These are phyloP conservation scores for Agrocybe pediades DNA, from an alignment of 768 basidiomycete species.

Conservation along the genomic window DNA sequence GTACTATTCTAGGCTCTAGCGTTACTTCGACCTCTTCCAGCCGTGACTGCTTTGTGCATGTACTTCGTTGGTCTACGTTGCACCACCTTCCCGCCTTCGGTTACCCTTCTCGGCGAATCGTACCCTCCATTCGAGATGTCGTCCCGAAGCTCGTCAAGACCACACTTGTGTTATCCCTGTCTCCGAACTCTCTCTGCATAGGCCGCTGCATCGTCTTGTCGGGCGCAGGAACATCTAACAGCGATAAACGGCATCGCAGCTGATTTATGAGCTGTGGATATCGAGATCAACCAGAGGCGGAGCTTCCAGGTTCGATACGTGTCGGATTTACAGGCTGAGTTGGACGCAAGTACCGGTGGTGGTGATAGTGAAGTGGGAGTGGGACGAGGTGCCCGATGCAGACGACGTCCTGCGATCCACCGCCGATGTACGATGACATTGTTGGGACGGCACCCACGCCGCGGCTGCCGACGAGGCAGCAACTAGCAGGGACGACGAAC, in stretches of 20 bases:
- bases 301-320: slow-evolving; percentile 84
- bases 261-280: slow-evolving; percentile 81
- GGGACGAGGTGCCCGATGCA: slow-evolving; percentile 30
- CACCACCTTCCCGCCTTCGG: too few relatives aligned
- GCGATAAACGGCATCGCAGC: slow-evolving; percentile 66
- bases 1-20: too few relatives aligned
- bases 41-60: slow-evolving; percentile 83
- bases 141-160: slow-evolving; percentile 70
- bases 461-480: too few relatives aligned
- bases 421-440: slow-evolving; percentile 17
- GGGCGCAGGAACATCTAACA: slow-evolving; percentile 35
- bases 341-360: too few relatives aligned
- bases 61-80: too few relatives aligned
- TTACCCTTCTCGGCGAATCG: slow-evolving; percentile 63
- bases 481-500: too few relatives aligned
- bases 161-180: slow-evolving; percentile 76
- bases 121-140: slow-evolving; percentile 65
- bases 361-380: slow-evolving; percentile 33
- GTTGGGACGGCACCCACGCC: slow-evolving; percentile 8
- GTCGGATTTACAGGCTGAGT: slow-evolving; percentile 72
- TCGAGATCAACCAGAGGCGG: slow-evolving; percentile 83
- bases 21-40: too few relatives aligned
- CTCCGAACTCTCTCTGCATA: slow-evolving; percentile 44
- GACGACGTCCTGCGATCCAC: slow-evolving; percentile 36
- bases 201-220: not conserved